Evolutionary conservation across 2,329 filamentous ascomycete species (phyloP).

Genomic region (Stagonosporopsis rhizophila): DNA sequence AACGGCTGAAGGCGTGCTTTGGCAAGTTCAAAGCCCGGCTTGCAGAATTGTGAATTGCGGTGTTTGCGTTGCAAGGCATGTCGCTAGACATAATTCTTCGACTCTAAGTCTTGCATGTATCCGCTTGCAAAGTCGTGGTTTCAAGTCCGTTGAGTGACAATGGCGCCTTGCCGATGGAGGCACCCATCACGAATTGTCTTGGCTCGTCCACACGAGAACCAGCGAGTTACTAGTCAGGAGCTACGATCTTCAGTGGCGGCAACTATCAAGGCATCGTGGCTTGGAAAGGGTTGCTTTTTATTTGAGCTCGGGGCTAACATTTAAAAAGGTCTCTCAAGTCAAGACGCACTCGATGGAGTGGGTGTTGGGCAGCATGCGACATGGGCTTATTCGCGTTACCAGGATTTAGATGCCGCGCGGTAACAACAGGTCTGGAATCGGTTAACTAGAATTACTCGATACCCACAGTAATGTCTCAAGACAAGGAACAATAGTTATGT

Average conservation of each 20-base stretch:
- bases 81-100: background rate
- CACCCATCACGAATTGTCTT: background rate
- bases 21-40: slow-evolving; percentile 24
- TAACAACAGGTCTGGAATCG: background rate
- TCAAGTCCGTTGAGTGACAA: background rate
- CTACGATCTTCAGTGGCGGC: slow-evolving; percentile 5
- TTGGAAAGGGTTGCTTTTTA: background rate
- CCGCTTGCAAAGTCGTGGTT: background rate
- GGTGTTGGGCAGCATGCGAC: slow-evolving; percentile 3
- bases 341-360: slow-evolving; percentile 4
- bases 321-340: background rate
- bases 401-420: background rate
- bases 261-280: background rate
- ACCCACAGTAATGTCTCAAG: slow-evolving; percentile 3
- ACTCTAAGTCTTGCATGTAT: background rate
- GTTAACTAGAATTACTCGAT: slow-evolving; percentile 1
- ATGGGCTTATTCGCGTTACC: background rate
- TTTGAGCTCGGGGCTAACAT: background rate
- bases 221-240: background rate
- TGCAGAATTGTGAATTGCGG: slow-evolving; percentile 16
- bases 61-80: background rate
- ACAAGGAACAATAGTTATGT: slow-evolving; percentile 22
- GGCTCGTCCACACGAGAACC: background rate
- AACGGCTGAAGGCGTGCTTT: slow-evolving; percentile 17
- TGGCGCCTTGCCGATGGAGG: background rate